Evolutionary conservation across 2,329 filamentous ascomycete genomes (phyloP), one percentile per base, ranked within the genome.

Genomic region (Alternaria infectoria): DNA sequence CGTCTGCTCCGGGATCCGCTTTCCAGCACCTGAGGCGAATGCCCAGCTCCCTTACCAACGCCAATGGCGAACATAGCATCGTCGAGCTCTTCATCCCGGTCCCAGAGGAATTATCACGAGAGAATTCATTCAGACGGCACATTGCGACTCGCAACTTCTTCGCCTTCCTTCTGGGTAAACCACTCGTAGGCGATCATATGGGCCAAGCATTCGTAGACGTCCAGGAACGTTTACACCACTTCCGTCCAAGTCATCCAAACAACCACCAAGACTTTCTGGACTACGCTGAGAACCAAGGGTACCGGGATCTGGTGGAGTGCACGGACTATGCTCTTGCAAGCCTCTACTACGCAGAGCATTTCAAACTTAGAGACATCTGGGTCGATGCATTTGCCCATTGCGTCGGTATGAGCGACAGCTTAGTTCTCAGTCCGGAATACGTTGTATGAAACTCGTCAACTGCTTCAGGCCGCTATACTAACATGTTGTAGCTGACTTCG

Each of bases 361-460:
- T 89, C 67, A 85, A 87, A 55, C 78, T 91, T 25, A 83, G 82
- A 57, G 85, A 88, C n/a, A 79, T 92, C 12, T 95, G 92, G 83
- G 85, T 89, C 11, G 86, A 92, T 71, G 89, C 92, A 0, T 93
- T 94, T 78, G 85, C 87, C 13, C 92, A 96, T 73, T 93, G 91
- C 73, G 90, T 91, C 36, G 92, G 92, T 46, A 93, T 95, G 91
- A 87, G 86, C 63, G 87, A 91, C 19, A 82, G 82, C 25, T 65
- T 94, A 6, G 81, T 83, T 44, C 72, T 80, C 6, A 87, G 85
- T 67, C 76, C 84, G 1, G 91, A 91, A 65, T 91, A 89, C 64
- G 81, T 86, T 76, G 89, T 90, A 81, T 69, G 86, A 80, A 15
- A 6, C 4, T 26, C 56, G 59, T 47, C 61, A 21, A 43, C 3